Conservation (phyloP, 1,284 basidiomycete species). For the Blastosporella zonata region DNA sequence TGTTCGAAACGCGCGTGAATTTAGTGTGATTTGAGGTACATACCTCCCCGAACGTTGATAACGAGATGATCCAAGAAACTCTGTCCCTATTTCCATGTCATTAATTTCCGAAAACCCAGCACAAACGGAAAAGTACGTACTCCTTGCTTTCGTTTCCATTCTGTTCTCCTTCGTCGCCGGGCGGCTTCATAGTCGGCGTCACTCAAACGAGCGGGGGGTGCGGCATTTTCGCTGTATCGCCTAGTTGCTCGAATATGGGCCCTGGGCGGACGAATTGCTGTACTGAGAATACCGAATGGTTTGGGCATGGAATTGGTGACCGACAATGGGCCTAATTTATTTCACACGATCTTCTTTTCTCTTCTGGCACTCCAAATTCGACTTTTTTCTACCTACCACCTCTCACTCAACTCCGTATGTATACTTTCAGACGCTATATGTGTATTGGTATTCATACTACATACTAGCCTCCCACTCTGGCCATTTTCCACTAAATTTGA, state of each 20-base stretch:
- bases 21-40: constrained; percentile 23
- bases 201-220: background rate
- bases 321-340: background rate
- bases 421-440: too few relatives aligned
- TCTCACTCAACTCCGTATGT: background rate
- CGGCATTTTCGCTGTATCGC: constrained; percentile 1
- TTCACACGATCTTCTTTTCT: background rate
- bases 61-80: constrained; percentile 80
- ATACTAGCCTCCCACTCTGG: too few relatives aligned
- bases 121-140: constrained; percentile 39
- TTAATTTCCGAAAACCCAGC: background rate
- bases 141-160: constrained; percentile 73
- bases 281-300: background rate
- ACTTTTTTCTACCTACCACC: too few relatives aligned
- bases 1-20: constrained; percentile 38
- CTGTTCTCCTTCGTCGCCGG: constrained; percentile 49
- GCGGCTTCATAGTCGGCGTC: constrained; percentile 18
- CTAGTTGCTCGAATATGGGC: background rate
- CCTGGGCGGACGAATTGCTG: constrained; percentile 5
- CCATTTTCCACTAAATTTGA: too few relatives aligned
- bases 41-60: constrained; percentile 75
- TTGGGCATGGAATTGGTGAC: constrained; percentile 4
- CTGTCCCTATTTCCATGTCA: constrained; percentile 53
- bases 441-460: too few relatives aligned
- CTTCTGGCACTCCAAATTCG: background rate